phyloP scores from a whole-genome alignment of 768 basidiomycete genomes.

The Pulveroboletus sp. region DNA sequence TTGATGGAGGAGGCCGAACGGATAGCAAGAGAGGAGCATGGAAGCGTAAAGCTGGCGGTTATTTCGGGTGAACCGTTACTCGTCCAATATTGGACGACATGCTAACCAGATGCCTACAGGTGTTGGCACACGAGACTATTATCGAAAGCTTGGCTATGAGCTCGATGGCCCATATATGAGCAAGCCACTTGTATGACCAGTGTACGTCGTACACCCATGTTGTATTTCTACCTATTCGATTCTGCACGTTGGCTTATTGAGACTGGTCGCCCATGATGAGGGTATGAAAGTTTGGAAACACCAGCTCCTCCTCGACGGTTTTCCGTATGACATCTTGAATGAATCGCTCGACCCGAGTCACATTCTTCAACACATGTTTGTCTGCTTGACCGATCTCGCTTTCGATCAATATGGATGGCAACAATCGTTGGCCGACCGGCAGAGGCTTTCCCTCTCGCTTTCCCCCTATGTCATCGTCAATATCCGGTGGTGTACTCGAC shows the following conservation, averaged over 20 bases:
- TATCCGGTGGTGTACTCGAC: constrained; percentile 54
- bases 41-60: constrained; percentile 92
- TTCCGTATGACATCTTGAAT: constrained; percentile 94
- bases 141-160: constrained; percentile 88
- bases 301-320: constrained; percentile 91
- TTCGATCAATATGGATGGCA: constrained; percentile 88
- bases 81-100: not conserved
- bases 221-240: constrained; percentile 9
- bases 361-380: constrained; percentile 94
- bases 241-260: not conserved
- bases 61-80: constrained; percentile 70
- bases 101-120: constrained; percentile 40
- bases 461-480: constrained; percentile 52
- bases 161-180: constrained; percentile 98
- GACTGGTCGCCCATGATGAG: constrained; percentile 46
- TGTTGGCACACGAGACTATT: constrained; percentile 96
- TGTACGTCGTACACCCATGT: constrained; percentile 4
- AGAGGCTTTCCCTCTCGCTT: constrained; percentile 57
- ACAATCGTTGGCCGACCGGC: constrained; percentile 75
- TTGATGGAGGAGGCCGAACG: constrained; percentile 99
- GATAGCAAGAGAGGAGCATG: constrained; percentile 96
- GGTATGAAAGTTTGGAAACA: constrained; percentile 95
- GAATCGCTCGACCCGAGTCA: constrained; percentile 90
- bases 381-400: constrained; percentile 95
- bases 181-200: constrained; percentile 56